A percentile compares a stretch with the other conserved stretches of the same genome.
These are phyloP conservation scores for Chloris gayana DNA, from an alignment of 176 grass and related monocot species.

Conservation along the genomic window DNA sequence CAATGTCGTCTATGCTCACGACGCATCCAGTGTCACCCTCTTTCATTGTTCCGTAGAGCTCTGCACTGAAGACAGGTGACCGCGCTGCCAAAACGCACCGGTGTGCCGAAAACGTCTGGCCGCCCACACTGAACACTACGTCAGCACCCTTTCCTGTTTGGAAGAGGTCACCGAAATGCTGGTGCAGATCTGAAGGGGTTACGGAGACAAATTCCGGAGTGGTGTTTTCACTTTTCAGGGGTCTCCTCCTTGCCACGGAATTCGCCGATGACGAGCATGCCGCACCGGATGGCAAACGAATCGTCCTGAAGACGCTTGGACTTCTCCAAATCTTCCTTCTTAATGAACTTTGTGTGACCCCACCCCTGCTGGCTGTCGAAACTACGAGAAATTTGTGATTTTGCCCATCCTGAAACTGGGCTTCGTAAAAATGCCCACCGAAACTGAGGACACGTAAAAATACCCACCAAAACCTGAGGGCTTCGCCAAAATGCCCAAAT, in stretches of 20 bases:
- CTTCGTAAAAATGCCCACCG: too few species aligned
- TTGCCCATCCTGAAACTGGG: too few species aligned
- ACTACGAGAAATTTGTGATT: too few species aligned
- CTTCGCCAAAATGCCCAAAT: too few species aligned
- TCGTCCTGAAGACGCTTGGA: background rate
- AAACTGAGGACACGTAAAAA: too few species aligned
- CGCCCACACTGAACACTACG: background rate
- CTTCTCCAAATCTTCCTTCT: background rate
- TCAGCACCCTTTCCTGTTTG: conserved; percentile 16
- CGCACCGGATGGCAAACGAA: background rate
- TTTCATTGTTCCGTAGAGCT: conserved; percentile 40
- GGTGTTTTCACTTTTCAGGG: background rate
- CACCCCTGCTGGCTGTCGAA: background rate
- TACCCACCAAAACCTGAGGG: too few species aligned
- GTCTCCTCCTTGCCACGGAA: background rate
- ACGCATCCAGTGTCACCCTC: conserved; percentile 27
- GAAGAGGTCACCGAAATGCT: conserved; percentile 32
- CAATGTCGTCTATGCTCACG: conserved; percentile 45
- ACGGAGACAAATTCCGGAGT: background rate
- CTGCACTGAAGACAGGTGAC: background rate
- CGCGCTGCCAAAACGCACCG: conserved; percentile 35
- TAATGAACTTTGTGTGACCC: background rate
- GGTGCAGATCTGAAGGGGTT: conserved; percentile 9
- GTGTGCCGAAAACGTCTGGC: conserved; percentile 31
- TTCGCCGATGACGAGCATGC: background rate